Evolutionary conservation across 108 stramenopile species (phyloP).

Genomic region (Cyclotella distinguenda): DNA sequence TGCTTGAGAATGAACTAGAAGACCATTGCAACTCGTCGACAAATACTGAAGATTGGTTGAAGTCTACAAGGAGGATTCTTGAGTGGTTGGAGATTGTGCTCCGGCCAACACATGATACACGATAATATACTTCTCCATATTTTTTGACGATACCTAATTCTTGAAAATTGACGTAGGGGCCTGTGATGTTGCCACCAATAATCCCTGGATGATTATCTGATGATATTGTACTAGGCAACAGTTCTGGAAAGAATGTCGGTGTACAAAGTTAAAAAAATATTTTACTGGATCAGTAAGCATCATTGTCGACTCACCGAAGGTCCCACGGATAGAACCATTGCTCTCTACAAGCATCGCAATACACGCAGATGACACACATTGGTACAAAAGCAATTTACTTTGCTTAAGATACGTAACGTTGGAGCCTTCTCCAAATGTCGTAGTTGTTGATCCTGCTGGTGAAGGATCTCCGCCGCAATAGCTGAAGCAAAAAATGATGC

Average conservation of each 20-base stretch:
- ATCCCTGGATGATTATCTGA: slow-evolving; percentile 40
- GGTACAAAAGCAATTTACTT: slow-evolving; percentile 65
- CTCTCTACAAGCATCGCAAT: slow-evolving; percentile 63
- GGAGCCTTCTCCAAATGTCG: slow-evolving; percentile 67
- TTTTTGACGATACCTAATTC: slow-evolving; percentile 37
- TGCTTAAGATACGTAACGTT: slow-evolving; percentile 52
- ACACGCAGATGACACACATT: slow-evolving; percentile 60
- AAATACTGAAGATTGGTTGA: slow-evolving; percentile 53
- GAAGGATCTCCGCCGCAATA: slow-evolving; percentile 28
- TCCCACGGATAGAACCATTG: slow-evolving; percentile 53
- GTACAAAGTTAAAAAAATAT: background rate
- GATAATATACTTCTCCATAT: slow-evolving; percentile 45
- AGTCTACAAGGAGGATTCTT: slow-evolving; percentile 61
- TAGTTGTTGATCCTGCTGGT: slow-evolving; percentile 44
- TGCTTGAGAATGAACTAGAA: slow-evolving; percentile 29
- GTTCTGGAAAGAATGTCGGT: slow-evolving; percentile 30
- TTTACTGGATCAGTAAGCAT: too few relatives aligned
- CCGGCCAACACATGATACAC: slow-evolving; percentile 60
- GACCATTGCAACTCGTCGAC: slow-evolving; percentile 62
- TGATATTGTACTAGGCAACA: slow-evolving; percentile 58
- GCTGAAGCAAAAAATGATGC: too few relatives aligned
- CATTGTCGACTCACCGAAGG: slow-evolving; percentile 44
- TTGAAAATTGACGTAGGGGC: slow-evolving; percentile 70
- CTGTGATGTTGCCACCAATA: slow-evolving; percentile 33
- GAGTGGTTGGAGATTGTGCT: slow-evolving; percentile 51